Base-by-base conservation (phyloP, 192 early-diverging fungal species). In the Backusella australiensis region DNA sequence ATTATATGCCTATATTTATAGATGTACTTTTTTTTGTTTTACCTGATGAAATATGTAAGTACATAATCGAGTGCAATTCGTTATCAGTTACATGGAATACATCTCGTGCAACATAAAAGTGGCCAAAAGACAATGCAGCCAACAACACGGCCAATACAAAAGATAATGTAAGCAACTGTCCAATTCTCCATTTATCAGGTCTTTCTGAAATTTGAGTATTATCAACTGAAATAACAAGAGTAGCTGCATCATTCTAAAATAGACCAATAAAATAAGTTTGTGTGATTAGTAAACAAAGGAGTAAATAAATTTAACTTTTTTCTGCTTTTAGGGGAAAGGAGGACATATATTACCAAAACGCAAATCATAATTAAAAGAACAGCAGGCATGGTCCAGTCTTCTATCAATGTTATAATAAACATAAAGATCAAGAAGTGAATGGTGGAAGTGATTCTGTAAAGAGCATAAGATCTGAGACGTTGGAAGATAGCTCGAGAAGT, bases 401-500 rank as follows among this genome's bases (percentile, higher is more conserved):
- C 90, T 6, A 88, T 89, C 72, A 96, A 84, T 53, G 94, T 94
- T 36, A 96, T 88, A 78, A 93, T 90, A 84, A 98, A 98, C 89
- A 98, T 96, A 89, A 97, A 98, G 65, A 98, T 85, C 87, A 98
- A 84, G 78, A 98, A 98, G 83, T 98, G 96, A 75, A 98, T 91
- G n/a, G 95, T 98, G 4, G 96, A 97, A 23, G 95, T 95, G 78
- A 98, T 98, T 86, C 97, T 93, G 85, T 98, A 96, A 39, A 98
- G 80, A 56, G 96, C 94, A 78, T 96, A 97, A 36, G 92, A 93
- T 59, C 96, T 90, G 91, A 97, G 95, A 78, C 96, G 93, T 83
- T 96, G 95, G 90, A 98, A 98, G 71, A 98, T 97, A 65, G 94
- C 93, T 42, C 96, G 91, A 66, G 93, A 95, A 19, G 93, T 95